phyloP scores from a whole-genome alignment of 2,329 filamentous ascomycete genomes.

The Phaeoacremonium minimum region DNA sequence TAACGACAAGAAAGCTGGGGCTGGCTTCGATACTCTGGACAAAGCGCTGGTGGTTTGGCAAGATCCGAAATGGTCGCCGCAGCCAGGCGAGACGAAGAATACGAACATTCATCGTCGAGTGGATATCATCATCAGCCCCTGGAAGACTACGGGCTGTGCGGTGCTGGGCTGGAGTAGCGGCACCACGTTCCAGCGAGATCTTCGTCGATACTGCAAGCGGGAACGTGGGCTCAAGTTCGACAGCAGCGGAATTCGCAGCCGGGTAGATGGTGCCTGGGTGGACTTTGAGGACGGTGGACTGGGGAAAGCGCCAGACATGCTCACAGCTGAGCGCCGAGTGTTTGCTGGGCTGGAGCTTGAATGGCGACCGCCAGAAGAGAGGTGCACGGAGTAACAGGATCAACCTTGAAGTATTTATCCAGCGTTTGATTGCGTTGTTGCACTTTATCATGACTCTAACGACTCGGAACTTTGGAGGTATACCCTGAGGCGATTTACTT shows the following conservation, averaged over 20 bases:
- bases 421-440: too few relatives aligned
- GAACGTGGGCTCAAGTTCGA: slow-evolving; percentile 79
- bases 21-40: slow-evolving; percentile 82
- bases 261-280: slow-evolving; percentile 62
- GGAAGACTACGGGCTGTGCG: slow-evolving; percentile 84
- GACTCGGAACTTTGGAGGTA: too few relatives aligned
- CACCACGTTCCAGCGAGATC: slow-evolving; percentile 84
- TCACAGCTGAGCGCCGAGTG: slow-evolving; percentile 73
- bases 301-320: slow-evolving; percentile 54
- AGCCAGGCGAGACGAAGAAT: slow-evolving; percentile 47
- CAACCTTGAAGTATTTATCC: too few relatives aligned
- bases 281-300: slow-evolving; percentile 59
- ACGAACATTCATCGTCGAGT: slow-evolving; percentile 77
- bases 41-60: slow-evolving; percentile 95
- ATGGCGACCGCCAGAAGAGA: slow-evolving; percentile 61
- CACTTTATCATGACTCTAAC: too few relatives aligned
- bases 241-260: slow-evolving; percentile 75
- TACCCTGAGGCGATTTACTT: too few relatives aligned
- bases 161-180: slow-evolving; percentile 85
- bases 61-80: slow-evolving; percentile 46
- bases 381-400: slow-evolving; percentile 57
- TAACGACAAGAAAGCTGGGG: slow-evolving; percentile 32
- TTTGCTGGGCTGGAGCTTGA: slow-evolving; percentile 72
- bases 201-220: slow-evolving; percentile 74
- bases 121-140: slow-evolving; percentile 87